Evolutionary conservation across 1,284 basidiomycete species (phyloP), one percentile per base, ranked within the genome.

Genomic region (Ceratobasidium papillatum): DNA sequence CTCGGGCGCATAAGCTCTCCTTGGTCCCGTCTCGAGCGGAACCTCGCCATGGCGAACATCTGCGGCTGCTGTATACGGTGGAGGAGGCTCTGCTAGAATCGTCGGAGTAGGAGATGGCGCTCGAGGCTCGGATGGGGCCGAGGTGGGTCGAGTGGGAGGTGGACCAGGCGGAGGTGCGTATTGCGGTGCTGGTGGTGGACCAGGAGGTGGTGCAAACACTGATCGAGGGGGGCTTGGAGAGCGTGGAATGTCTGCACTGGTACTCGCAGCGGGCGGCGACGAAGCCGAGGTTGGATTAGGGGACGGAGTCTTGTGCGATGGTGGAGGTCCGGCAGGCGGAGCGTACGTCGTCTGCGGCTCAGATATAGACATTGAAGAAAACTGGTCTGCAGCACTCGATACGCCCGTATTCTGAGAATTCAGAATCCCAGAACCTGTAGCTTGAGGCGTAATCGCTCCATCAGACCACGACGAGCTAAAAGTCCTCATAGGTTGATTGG

Each of bases 31-130:
- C 76, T 90, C 87, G 5, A 92, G 77, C 0, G 90, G 87, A 2
- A 84, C 81, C 79, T 92, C 91, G 12, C 90, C 91, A 1, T 85
- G 82, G 64, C 80, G 78, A 12, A 83, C 68, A 72, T 89, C 86
- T 0, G 91, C 85, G 2, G 84, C 78, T 0, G 87, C 83, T 0
- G 90, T 90, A 78, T 92, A 92, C 0, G 90, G 88, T 0, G 91
- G 91, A 0, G 90, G 91, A 3, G 85, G 82, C 22, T 89, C 88
- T 17, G 12, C 27, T n/a, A 34, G 30, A 25, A 54, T 17, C 32
- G 64, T 63, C 43, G 73, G 61, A 25, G 38, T 41, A 8, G 75
- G 71, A 36, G 75, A 51, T 32, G 47, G 64, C 17, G 56, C 58
- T 30, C 73, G 49, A 36, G 63, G 43, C 19, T 41, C 61, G 19